These are phyloP conservation scores for Aureobasidium zeae DNA, from an alignment of 2,329 filamentous ascomycete species.

Conservation along the genomic window DNA sequence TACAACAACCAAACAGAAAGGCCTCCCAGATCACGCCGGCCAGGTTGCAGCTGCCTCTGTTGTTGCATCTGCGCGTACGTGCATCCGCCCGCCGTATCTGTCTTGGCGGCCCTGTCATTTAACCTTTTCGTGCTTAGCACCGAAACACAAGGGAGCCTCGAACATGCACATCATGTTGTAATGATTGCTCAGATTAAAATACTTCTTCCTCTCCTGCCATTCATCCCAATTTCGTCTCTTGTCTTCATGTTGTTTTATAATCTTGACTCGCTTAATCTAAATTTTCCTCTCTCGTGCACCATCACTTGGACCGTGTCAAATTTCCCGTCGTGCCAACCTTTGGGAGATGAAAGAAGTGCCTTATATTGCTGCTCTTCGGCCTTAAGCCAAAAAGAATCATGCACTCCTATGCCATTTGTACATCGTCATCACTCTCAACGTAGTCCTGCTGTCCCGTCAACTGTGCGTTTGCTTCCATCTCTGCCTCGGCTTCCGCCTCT, in stretches of 20 bases:
- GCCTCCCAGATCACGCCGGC: background rate
- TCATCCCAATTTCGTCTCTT: background rate
- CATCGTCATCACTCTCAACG: conserved; percentile 19
- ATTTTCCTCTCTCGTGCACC: conserved; percentile 7
- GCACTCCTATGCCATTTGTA: conserved; percentile 19
- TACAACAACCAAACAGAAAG: too few relatives aligned
- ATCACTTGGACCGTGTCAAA: conserved; percentile 8
- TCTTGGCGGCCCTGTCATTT: too few relatives aligned
- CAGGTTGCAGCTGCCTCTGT: background rate
- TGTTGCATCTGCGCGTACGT: too few relatives aligned
- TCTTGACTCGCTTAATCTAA: too few relatives aligned
- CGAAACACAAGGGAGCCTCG: too few relatives aligned
- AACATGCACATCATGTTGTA: too few relatives aligned
- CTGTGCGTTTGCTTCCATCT: conserved; percentile 15
- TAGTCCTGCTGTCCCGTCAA: conserved; percentile 17
- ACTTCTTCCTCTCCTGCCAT: too few relatives aligned
- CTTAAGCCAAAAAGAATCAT: too few relatives aligned
- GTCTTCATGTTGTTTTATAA: too few relatives aligned
- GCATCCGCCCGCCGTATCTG: too few relatives aligned
- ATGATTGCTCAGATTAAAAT: too few relatives aligned
- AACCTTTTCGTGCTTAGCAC: too few relatives aligned
- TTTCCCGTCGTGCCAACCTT: conserved; percentile 7
- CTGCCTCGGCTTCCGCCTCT: conserved; percentile 13
- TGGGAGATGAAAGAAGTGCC: background rate
- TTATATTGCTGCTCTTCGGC: conserved; percentile 1